A percentile compares a stretch with the other conserved stretches of the same genome.
These are phyloP conservation scores for Theileria annulata DNA, from an alignment of 169 alveolate genomes.

Conservation along the genomic window DNA sequence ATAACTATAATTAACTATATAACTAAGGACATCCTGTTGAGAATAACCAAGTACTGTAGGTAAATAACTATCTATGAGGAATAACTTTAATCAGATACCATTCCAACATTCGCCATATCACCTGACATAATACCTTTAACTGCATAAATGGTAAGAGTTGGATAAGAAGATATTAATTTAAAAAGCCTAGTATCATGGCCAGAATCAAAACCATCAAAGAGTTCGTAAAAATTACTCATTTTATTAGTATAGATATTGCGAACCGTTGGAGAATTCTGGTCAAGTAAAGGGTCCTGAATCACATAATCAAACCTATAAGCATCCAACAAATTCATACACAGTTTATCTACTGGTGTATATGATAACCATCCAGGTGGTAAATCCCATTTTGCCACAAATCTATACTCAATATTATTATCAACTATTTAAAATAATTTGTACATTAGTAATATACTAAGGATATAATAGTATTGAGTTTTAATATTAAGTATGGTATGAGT, in stretches of 20 bases:
- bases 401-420: not conserved
- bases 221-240: conserved; percentile 59
- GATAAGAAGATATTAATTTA: conserved; percentile 68
- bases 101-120: conserved; percentile 60
- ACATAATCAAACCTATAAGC: conserved; percentile 71
- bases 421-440: not conserved
- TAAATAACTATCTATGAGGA: not conserved
- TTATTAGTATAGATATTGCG: conserved; percentile 59
- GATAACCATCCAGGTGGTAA: conserved; percentile 63
- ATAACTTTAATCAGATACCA: too few species aligned
- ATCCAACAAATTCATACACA: conserved; percentile 58
- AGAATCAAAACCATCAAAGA: conserved; percentile 14
- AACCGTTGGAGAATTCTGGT: conserved; percentile 12
- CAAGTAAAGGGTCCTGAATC: conserved; percentile 63
- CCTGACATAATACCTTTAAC: conserved; percentile 67
- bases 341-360: conserved; percentile 63
- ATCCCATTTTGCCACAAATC: conserved; percentile 38
- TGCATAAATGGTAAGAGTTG: conserved; percentile 68
- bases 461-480: too few species aligned
- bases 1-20: too few species aligned
- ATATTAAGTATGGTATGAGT: too few species aligned
- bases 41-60: not conserved
- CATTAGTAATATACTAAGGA: too few species aligned
- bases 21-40: too few species aligned
- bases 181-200: conserved; percentile 31